phyloP scores from a whole-genome alignment of 805 yeast species.

The Kockiozyma suomiensis region DNA sequence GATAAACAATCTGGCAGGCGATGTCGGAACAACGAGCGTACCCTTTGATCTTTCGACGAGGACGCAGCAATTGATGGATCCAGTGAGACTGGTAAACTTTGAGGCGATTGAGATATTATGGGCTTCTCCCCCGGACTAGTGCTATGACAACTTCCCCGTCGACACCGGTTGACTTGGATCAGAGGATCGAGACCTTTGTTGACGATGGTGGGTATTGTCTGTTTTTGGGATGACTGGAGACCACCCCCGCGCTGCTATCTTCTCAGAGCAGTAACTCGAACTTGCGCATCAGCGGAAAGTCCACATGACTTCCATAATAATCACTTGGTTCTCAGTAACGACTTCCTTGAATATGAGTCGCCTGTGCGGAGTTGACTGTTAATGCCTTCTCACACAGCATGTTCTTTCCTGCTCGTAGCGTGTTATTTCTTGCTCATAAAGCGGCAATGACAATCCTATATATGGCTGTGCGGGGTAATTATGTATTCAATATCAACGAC shows the following conservation, averaged over 20 bases:
- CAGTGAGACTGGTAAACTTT: background rate
- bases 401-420: conserved; percentile 51
- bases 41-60: conserved; percentile 35
- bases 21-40: conserved; percentile 32
- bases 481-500: conserved; percentile 53
- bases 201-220: conserved; percentile 11
- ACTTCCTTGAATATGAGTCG: conserved; percentile 47
- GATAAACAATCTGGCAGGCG: conserved; percentile 33
- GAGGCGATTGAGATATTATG: conserved; percentile 12
- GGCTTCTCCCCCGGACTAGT: conserved; percentile 19
- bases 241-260: conserved; percentile 50
- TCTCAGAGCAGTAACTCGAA: conserved; percentile 46
- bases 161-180: conserved; percentile 14
- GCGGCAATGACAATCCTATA: conserved; percentile 49
- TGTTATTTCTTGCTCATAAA: conserved; percentile 51
- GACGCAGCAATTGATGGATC: conserved; percentile 10
- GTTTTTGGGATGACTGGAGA: conserved; percentile 42
- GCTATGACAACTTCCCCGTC: conserved; percentile 17
- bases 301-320: conserved; percentile 65
- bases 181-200: conserved; percentile 6
- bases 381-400: conserved; percentile 60
- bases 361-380: conserved; percentile 51
- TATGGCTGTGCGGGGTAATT: conserved; percentile 38
- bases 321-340: conserved; percentile 50
- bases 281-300: conserved; percentile 51